Evolutionary conservation across 805 yeast species (phyloP), one percentile per base, ranked within the genome.

Genomic region (Saturnispora ahearnii): DNA sequence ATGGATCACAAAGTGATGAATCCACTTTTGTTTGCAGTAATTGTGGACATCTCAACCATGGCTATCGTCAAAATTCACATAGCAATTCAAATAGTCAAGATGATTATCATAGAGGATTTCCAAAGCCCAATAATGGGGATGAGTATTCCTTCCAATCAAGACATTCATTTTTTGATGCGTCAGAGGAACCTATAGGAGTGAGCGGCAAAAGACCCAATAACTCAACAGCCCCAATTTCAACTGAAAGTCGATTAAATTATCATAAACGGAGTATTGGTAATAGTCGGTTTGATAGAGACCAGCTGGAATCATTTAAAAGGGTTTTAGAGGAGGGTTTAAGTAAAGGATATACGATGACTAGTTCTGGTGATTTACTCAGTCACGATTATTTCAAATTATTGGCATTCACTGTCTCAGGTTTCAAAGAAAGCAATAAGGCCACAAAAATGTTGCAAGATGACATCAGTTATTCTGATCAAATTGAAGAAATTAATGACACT

Each of bases 341-440:
- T 4, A 18, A 46, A 15, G 47, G 48, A 12, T 49, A 50, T 30
- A 44, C 48, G 26, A 30, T 42, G 7, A 52, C 53, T 2, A 46
- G 50, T 31, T 48, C 57, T 1, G 54, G 57, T 3, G 59, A 58
- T 48, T 57, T 53, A 32, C 21, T 56, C 21, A 54, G 63, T 41
- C 56, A 56, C 32, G 67, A 64, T 47, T 63, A 64, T 46, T 64
- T 64, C 46, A 59, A 58, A 45, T 50, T 64, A 12, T 56, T 64
- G 51, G 53, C 53, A 3, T 41, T 52, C 33, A 48, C 44, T 26
- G 7, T 48, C 8, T 26, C 48, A 12, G 33, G 41, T 18, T 48
- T 29, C 9, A 41, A 33, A 10, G 24, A 48, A 3, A 45, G 56
- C 9, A 46, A 44, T 41, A 44, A 51, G 8, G 46, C 40, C 8